These are phyloP conservation scores for Aureobasidium namibiae DNA, from an alignment of 2,329 filamentous ascomycete genomes.

Conservation along the genomic window DNA sequence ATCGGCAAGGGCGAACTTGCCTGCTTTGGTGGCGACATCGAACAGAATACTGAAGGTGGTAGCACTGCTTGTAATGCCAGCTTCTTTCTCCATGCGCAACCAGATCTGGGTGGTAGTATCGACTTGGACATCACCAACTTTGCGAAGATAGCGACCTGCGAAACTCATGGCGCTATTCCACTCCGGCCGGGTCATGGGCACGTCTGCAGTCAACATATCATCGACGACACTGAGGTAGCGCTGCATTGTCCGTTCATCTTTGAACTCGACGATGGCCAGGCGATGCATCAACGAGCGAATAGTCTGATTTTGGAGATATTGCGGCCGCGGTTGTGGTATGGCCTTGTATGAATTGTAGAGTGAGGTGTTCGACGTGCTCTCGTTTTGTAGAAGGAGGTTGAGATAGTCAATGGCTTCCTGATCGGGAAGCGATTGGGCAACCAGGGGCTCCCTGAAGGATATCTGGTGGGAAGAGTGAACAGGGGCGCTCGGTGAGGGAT, in stretches of 20 bases:
- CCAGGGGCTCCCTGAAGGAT: neutral
- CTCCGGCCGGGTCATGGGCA: conserved; percentile 58
- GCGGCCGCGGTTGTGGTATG: conserved; percentile 46
- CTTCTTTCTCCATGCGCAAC: conserved; percentile 78
- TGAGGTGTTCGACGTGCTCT: conserved; percentile 14
- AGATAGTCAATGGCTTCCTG: conserved; percentile 2
- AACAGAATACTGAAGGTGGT: conserved; percentile 95
- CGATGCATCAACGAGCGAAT: conserved; percentile 59
- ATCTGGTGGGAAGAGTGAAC: neutral
- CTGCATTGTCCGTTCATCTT: conserved; percentile 53
- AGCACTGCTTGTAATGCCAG: conserved; percentile 55
- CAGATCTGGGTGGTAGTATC: conserved; percentile 68
- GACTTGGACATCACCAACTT: conserved; percentile 50
- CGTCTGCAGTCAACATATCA: conserved; percentile 68
- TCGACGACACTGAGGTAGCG: conserved; percentile 77
- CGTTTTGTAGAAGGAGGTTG: neutral
- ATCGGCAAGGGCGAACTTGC: conserved; percentile 75
- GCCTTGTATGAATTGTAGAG: conserved; percentile 46
- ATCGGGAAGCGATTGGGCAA: neutral
- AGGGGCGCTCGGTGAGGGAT: neutral
- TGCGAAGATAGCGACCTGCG: conserved; percentile 61
- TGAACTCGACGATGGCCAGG: conserved; percentile 52
- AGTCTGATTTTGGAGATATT: conserved; percentile 40
- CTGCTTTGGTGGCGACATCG: conserved; percentile 75
- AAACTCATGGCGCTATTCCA: conserved; percentile 84